Conservation (phyloP, 208 protist species). For the Dictyostelium gargantuum region DNA sequence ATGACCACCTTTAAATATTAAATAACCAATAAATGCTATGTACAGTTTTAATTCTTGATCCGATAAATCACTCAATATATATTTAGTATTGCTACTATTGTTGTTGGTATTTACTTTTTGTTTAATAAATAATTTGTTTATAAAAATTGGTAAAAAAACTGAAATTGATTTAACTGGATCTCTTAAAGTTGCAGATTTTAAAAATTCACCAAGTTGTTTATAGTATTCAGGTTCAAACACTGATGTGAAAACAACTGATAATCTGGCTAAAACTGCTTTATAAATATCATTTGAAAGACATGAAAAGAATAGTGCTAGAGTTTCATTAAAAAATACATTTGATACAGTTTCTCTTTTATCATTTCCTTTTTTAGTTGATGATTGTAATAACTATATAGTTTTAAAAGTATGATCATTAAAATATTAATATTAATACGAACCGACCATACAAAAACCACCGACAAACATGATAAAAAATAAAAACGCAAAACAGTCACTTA, state of each 20-base stretch:
- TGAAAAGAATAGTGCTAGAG: constrained; percentile 17
- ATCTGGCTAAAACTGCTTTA: not conserved
- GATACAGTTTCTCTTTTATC: constrained; percentile 22
- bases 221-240: constrained; percentile 49
- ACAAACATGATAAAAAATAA: no score
- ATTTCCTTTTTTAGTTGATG: not conserved
- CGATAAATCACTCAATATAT: not conserved
- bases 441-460: no score
- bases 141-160: constrained; percentile 21
- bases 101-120: not conserved
- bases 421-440: no score
- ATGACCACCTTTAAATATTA: not conserved
- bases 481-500: not conserved
- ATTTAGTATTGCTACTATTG: not conserved
- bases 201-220: constrained; percentile 17
- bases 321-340: constrained; percentile 7
- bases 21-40: constrained; percentile 16
- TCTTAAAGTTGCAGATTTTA: not conserved
- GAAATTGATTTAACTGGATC: not conserved
- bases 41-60: constrained; percentile 52
- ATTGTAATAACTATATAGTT: constrained; percentile 1
- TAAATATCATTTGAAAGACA: constrained; percentile 35
- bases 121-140: constrained; percentile 5
- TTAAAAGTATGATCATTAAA: no score
- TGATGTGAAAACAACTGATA: not conserved